phyloP scores from a whole-genome alignment of 176 grass and related monocot species.

The Eragrostis curvula region DNA sequence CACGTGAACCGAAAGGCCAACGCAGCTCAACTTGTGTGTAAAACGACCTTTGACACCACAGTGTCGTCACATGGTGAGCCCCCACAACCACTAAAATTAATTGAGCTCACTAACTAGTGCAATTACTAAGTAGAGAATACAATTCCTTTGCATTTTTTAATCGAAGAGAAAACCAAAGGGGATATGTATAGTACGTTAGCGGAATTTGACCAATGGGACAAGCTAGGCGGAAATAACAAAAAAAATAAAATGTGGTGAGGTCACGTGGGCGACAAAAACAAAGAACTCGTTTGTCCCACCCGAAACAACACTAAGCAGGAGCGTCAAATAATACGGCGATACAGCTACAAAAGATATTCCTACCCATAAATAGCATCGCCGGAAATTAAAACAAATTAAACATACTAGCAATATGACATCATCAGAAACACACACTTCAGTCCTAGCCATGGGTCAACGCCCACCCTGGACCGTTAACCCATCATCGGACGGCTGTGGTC shows the following conservation, averaged over 20 bases:
- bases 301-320: background rate
- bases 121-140: too few species aligned
- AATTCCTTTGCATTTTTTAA: too few species aligned
- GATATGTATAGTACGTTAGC: too few species aligned
- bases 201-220: background rate
- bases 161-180: too few species aligned
- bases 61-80: background rate
- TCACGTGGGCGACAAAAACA: background rate
- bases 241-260: background rate
- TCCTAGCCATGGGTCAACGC: background rate
- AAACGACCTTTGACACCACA: too few species aligned
- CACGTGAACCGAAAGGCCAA: conserved; percentile 29
- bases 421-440: background rate
- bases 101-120: background rate
- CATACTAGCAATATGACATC: background rate
- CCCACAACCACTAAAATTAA: background rate
- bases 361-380: background rate
- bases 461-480: background rate
- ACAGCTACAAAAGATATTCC: background rate
- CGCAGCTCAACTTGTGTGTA: background rate
- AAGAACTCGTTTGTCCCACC: background rate
- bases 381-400: background rate
- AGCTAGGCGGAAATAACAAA: too few species aligned
- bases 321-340: background rate
- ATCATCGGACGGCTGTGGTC: background rate